phyloP scores from a whole-genome alignment of 169 alveolate genomes.

The Prorocentrum cordatum region DNA sequence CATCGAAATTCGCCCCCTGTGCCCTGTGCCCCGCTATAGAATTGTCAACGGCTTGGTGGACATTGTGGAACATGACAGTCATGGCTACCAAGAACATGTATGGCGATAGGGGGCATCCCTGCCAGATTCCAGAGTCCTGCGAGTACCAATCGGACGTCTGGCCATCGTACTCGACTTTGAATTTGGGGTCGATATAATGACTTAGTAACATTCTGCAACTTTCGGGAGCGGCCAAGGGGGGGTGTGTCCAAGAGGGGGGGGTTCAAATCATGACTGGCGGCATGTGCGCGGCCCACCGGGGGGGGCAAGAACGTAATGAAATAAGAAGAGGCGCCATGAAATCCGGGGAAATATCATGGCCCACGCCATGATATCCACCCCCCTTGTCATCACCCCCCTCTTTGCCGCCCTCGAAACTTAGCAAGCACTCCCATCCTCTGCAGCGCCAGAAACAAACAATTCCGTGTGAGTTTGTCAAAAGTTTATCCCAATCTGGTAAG shows the following conservation, averaged over 20 bases:
- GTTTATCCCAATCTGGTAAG: conserved; percentile 6
- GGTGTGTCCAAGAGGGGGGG: no score
- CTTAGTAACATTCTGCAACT: neutral
- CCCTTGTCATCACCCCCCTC: no score
- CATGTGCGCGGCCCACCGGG: no score
- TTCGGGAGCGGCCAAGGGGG: no score
- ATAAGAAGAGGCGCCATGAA: no score
- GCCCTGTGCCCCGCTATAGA: neutral
- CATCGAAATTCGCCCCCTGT: neutral
- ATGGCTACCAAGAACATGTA: neutral
- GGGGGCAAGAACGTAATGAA: no score
- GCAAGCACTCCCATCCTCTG: neutral
- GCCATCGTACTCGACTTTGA: neutral
- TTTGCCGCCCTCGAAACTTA: no score
- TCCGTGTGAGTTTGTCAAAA: neutral
- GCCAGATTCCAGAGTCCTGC: neutral
- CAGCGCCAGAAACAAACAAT: neutral
- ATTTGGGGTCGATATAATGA: neutral
- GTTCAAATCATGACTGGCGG: no score
- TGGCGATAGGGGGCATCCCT: neutral
- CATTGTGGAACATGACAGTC: neutral
- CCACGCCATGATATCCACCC: no score
- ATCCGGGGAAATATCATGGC: no score
- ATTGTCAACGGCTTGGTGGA: neutral
- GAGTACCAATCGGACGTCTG: neutral